These are phyloP conservation scores for Globisporangium viniferum DNA, from an alignment of 352 stramenopile species.

Conservation along the genomic window DNA sequence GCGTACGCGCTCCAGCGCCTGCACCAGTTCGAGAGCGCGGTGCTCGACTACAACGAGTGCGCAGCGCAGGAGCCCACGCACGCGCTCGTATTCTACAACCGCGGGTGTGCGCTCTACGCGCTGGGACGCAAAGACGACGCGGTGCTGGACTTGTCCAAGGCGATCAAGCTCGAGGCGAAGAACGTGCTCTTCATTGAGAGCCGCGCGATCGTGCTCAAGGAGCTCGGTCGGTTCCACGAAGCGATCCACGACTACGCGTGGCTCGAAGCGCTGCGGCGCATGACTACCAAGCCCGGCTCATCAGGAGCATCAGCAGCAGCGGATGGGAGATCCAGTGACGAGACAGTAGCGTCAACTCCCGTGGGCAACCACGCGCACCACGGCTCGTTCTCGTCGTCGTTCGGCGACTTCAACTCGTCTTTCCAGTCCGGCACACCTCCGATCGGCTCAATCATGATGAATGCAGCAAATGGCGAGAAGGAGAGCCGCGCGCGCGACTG, in stretches of 20 bases:
- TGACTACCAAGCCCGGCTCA: neutral
- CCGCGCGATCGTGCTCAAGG: conserved; percentile 52
- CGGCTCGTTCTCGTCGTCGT: conserved; percentile 26
- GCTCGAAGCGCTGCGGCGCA: conserved; percentile 46
- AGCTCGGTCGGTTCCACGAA: conserved; percentile 61
- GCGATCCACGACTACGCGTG: conserved; percentile 72
- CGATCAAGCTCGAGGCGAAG: conserved; percentile 63
- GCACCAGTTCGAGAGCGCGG: conserved; percentile 37
- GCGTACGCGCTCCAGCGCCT: conserved; percentile 61
- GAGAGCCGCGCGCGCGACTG: conserved; percentile 36
- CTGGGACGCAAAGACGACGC: conserved; percentile 41
- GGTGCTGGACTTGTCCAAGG: conserved; percentile 50
- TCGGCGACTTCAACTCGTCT: conserved; percentile 18
- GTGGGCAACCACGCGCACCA: conserved; percentile 6
- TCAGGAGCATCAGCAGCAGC: neutral
- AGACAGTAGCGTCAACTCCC: neutral
- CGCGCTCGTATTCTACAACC: conserved; percentile 53
- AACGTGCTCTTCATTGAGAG: conserved; percentile 65
- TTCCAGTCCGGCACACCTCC: neutral
- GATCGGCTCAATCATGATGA: conserved; percentile 3
- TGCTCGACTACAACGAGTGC: conserved; percentile 56
- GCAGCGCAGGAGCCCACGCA: conserved; percentile 36
- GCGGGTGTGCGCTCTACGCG: conserved; percentile 57
- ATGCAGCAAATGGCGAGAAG: conserved; percentile 24
- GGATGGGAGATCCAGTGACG: neutral